Percentiles rank a stretch among this genome's conserved stretches.
phyloP scores from a whole-genome alignment of 768 basidiomycete genomes.

The Suillus brevipes region DNA sequence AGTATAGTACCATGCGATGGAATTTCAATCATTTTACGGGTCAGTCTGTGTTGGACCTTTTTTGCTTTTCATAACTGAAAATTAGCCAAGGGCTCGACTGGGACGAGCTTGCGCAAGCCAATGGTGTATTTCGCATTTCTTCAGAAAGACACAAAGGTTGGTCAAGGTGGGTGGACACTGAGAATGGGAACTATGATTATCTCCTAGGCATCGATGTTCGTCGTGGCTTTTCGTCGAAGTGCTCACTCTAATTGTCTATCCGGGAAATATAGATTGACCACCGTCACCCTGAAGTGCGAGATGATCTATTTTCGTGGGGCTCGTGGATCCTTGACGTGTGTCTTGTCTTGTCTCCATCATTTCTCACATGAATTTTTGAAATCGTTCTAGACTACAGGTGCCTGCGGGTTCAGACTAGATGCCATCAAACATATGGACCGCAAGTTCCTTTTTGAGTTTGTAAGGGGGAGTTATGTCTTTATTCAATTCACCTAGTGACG shows the following conservation, averaged over 20 bases:
- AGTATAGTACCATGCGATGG: slow-evolving; percentile 79
- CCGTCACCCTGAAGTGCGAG: slow-evolving; percentile 74
- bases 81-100: slow-evolving; percentile 69
- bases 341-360: slow-evolving; percentile 12
- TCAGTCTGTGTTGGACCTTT: slow-evolving; percentile 25
- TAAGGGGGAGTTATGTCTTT: slow-evolving; percentile 33
- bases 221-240: slow-evolving; percentile 10
- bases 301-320: slow-evolving; percentile 78
- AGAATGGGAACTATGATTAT: slow-evolving; percentile 89
- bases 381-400: slow-evolving; percentile 57
- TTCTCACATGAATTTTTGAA: not conserved
- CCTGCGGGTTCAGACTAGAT: slow-evolving; percentile 80
- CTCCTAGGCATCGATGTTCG: slow-evolving; percentile 72
- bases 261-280: slow-evolving; percentile 66
- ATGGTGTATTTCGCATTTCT: slow-evolving; percentile 72
- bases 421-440: slow-evolving; percentile 90
- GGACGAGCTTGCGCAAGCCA: slow-evolving; percentile 66
- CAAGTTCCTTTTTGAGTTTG: slow-evolving; percentile 68
- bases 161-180: slow-evolving; percentile 77
- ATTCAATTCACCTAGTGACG: not conserved
- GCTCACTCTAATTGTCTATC: slow-evolving; percentile 9
- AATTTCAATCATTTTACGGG: slow-evolving; percentile 80
- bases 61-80: not conserved
- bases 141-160: slow-evolving; percentile 71
- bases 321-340: slow-evolving; percentile 67